Conservation (phyloP, 164 flowering plant species). For the Dillenia turbinata region DNA sequence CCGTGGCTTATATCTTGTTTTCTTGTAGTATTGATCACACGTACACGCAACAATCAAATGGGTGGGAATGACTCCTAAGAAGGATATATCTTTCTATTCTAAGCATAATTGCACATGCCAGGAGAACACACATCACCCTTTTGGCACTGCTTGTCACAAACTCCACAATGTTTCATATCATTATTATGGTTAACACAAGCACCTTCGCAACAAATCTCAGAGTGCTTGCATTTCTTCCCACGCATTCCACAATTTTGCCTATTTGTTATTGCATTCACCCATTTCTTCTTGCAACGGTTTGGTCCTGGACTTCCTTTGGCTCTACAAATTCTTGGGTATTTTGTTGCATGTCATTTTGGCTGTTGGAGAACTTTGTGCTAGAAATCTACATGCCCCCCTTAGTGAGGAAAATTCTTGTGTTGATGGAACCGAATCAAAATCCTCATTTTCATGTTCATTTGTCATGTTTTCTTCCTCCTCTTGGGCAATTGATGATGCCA, state of each 20-base stretch:
- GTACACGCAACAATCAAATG: too few species aligned
- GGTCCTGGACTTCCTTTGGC: conserved; percentile 30
- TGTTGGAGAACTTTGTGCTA: conserved; percentile 10
- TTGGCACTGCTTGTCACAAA: conserved; percentile 14
- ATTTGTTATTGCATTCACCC: conserved; percentile 13
- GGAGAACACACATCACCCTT: conserved; percentile 6
- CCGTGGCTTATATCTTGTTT: too few species aligned
- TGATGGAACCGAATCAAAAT: too few species aligned
- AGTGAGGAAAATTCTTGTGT: too few species aligned
- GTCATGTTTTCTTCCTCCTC: neutral
- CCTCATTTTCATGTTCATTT: neutral
- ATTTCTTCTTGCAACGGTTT: conserved; percentile 17
- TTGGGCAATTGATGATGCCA: neutral
- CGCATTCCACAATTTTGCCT: conserved; percentile 15
- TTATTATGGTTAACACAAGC: conserved; percentile 7
- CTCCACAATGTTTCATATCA: conserved; percentile 12
- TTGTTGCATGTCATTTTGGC: conserved; percentile 17
- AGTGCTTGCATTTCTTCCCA: conserved; percentile 13
- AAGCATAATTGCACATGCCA: conserved; percentile 17
- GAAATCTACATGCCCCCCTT: conserved; percentile 17
- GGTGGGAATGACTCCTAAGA: too few species aligned
- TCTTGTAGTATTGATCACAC: too few species aligned
- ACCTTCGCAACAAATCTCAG: conserved; percentile 14
- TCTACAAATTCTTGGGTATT: conserved; percentile 37
- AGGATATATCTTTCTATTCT: too few species aligned